Evolutionary conservation across 2,329 filamentous ascomycete genomes (phyloP).

Genomic region (Aphanocladium album): DNA sequence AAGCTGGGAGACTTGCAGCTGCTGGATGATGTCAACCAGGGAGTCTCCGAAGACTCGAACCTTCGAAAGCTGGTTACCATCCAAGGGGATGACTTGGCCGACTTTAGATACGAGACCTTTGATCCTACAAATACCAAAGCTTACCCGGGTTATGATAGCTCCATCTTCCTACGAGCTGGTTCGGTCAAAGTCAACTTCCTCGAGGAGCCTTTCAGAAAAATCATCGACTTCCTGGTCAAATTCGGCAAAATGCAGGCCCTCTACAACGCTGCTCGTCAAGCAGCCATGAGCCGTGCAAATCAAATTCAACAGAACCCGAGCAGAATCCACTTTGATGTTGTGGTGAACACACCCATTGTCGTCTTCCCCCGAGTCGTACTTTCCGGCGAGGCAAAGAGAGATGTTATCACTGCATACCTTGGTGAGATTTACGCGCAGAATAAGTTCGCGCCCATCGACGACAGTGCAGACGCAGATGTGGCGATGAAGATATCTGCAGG

Average conservation of each 20-base stretch:
- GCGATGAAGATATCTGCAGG: constrained; percentile 89
- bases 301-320: constrained; percentile 87
- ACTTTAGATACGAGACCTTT: constrained; percentile 97
- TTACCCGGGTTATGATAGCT: constrained; percentile 93
- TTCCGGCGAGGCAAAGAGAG: constrained; percentile 64
- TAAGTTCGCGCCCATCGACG: constrained; percentile 79
- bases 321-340: constrained; percentile 88
- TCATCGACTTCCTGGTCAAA: constrained; percentile 95
- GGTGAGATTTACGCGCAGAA: constrained; percentile 98
- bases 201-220: constrained; percentile 95
- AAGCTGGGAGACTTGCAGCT: constrained; percentile 83
- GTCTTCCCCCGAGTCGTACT: constrained; percentile 81
- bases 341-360: constrained; percentile 91
- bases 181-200: constrained; percentile 97
- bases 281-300: constrained; percentile 86
- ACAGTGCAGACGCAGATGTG: constrained; percentile 64
- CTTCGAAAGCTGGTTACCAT: constrained; percentile 88
- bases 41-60: constrained; percentile 73
- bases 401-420: constrained; percentile 85
- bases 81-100: constrained; percentile 88
- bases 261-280: constrained; percentile 93
- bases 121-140: constrained; percentile 62
- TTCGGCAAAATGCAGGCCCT: constrained; percentile 99
- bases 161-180: constrained; percentile 82
- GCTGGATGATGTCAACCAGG: constrained; percentile 89